Evolutionary conservation across 768 basidiomycete species (phyloP), one percentile per base, ranked within the genome.

Genomic region (Cystobasidiopsis lactophilus): DNA sequence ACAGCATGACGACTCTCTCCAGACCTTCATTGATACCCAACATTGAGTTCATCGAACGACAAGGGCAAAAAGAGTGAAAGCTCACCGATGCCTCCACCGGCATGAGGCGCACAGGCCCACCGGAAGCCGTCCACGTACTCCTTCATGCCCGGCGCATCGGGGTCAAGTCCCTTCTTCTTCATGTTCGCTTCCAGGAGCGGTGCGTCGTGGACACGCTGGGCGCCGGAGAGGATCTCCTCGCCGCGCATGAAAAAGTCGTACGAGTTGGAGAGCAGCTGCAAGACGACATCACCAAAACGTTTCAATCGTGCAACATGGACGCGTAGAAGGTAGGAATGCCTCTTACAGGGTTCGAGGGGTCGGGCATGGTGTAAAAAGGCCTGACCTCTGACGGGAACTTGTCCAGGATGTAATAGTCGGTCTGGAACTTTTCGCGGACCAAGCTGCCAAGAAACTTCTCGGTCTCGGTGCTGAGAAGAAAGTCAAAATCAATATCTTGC

Each of bases 181-280:
- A 96, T 95, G 67, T 82, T 77, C 69, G 84, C 75, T 50, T 71
- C 72, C 56, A 96, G 77, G 50, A 95, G 70, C 11, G 69, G 68
- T 4, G 93, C 76, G 59, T 95, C 86, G 69, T 98, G 93, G 18
- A 96, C 79, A 68, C 93, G 86, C 67, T 98, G 93, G 26, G 91
- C 93, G 16, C 93, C 93, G 3, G 91, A 95, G 38, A 96, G 74
- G 63, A 98, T 96, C 68, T 98, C 93, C 69, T 98, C 88, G 11
- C 93, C 93, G 30, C 93, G 77, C 91, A 98, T 95, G 75, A 98
- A 96, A 71, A 98, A 96, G 69, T 98, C 93, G 68, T 96, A 98
- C 23, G 93, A 96, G 69, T 96, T 96, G 48, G 93, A 95, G 38
- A 93, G 72, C 7, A 77, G 78, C 81, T 89, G 62, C n/a, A 9